phyloP scores from a whole-genome alignment of 2,329 filamentous ascomycete genomes.

The Ophiocordyceps australis region DNA sequence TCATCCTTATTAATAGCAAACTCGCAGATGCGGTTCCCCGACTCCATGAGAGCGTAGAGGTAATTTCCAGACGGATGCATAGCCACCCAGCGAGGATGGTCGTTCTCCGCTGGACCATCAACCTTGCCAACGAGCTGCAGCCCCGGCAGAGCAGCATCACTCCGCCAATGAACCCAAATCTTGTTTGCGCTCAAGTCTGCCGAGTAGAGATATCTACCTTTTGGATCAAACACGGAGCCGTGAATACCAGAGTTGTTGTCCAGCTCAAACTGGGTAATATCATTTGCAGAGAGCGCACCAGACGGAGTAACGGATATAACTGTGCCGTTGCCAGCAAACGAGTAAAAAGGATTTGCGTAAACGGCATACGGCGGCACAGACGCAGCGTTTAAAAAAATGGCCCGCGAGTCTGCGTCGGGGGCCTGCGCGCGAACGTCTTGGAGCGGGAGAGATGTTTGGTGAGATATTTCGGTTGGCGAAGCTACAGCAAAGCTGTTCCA shows the following conservation, averaged over 20 bases:
- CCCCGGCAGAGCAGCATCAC: slow-evolving; percentile 13
- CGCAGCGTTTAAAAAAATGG: slow-evolving; percentile 75
- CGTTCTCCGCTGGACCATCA: slow-evolving; percentile 48
- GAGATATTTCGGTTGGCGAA: slow-evolving; percentile 57
- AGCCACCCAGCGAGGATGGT: slow-evolving; percentile 80
- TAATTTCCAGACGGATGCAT: slow-evolving; percentile 63
- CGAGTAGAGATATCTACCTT: slow-evolving; percentile 60
- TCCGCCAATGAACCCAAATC: slow-evolving; percentile 71
- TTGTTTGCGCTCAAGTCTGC: slow-evolving; percentile 64
- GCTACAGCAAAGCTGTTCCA: slow-evolving; percentile 71
- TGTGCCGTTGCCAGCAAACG: slow-evolving; percentile 65
- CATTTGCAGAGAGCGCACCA: slow-evolving; percentile 42
- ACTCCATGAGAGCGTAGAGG: slow-evolving; percentile 77
- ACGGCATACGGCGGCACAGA: slow-evolving; percentile 62
- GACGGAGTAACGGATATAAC: slow-evolving; percentile 43
- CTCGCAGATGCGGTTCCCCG: slow-evolving; percentile 67
- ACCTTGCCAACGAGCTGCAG: slow-evolving; percentile 55
- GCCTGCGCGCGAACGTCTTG: slow-evolving; percentile 51
- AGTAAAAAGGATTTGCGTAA: slow-evolving; percentile 84
- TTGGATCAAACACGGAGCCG: slow-evolving; percentile 65
- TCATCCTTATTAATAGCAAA: slow-evolving; percentile 62
- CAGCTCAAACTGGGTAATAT: slow-evolving; percentile 60
- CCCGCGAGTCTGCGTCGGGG: slow-evolving; percentile 61
- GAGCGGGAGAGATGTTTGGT: slow-evolving; percentile 58
- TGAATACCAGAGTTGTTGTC: slow-evolving; percentile 55